These are phyloP conservation scores for Silene noctiflora DNA, from an alignment of 179 eudicot species.

Conservation along the genomic window DNA sequence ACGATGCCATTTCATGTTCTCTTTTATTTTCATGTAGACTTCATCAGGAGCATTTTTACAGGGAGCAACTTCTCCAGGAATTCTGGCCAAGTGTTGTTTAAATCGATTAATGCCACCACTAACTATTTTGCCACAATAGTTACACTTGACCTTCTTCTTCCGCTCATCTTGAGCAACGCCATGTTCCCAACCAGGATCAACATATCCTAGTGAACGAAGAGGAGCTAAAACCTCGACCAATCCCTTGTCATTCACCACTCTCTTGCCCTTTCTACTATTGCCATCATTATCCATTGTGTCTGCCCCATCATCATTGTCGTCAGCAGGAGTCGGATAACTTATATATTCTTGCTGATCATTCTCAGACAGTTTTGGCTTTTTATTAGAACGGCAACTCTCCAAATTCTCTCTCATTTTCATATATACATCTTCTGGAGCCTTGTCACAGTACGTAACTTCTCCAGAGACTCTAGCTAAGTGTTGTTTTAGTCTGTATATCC, in stretches of 20 bases:
- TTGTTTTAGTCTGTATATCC: conserved; percentile 87
- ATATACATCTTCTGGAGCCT: conserved; percentile 81
- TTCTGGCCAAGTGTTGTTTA: conserved; percentile 93
- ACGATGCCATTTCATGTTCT: conserved; percentile 98
- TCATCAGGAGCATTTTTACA: conserved; percentile 94
- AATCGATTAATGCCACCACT: conserved; percentile 97
- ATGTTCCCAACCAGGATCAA: conserved; percentile 98
- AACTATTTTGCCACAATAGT: conserved; percentile 91
- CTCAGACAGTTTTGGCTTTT: conserved; percentile 58
- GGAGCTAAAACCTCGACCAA: conserved; percentile 62
- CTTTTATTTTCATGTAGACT: conserved; percentile 79
- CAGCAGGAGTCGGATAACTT: conserved; percentile 60
- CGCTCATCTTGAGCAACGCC: conserved; percentile 95
- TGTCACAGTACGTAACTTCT: conserved; percentile 91
- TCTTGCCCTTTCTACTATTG: conserved; percentile 69
- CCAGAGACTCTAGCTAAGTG: conserved; percentile 91
- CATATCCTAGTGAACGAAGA: conserved; percentile 89
- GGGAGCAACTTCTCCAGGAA: conserved; percentile 97
- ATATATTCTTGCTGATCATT: conserved; percentile 61
- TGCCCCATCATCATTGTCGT: conserved; percentile 44
- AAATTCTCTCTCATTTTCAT: conserved; percentile 76
- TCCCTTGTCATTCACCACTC: conserved; percentile 52
- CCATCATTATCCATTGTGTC: conserved; percentile 36
- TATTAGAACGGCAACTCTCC: conserved; percentile 70
- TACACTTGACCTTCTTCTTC: conserved; percentile 94